Evolutionary conservation across 768 basidiomycete genomes (phyloP).

Genomic region (Plicaturopsis crispa): DNA sequence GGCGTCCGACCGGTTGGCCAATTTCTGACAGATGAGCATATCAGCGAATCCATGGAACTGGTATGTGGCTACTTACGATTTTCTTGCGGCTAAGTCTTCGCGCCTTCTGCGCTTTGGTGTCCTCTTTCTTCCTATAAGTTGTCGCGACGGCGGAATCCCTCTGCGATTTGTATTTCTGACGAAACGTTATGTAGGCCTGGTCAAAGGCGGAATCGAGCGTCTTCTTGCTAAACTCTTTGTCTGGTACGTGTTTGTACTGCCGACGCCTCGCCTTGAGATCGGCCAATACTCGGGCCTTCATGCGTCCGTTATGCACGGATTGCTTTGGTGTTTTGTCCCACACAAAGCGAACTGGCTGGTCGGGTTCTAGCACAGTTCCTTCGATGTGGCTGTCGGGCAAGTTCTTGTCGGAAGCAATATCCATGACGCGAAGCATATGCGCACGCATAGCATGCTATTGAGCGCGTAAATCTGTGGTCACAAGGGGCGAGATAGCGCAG

Average conservation of each 20-base stretch:
- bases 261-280: conserved; percentile 52
- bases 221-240: conserved; percentile 60
- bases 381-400: conserved; percentile 60
- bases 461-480: conserved; percentile 1
- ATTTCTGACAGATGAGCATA: conserved; percentile 58
- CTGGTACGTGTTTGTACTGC: conserved; percentile 55
- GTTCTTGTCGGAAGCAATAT: conserved; percentile 42
- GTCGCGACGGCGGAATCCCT: conserved; percentile 37
- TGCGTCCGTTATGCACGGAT: conserved; percentile 63
- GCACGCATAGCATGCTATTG: conserved; percentile 61
- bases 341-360: conserved; percentile 64
- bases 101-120: conserved; percentile 52
- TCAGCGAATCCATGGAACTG: too few relatives aligned
- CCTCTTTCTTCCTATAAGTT: conserved; percentile 45
- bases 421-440: conserved; percentile 58
- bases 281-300: conserved; percentile 56
- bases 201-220: conserved; percentile 57
- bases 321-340: conserved; percentile 77
- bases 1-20: conserved; percentile 53
- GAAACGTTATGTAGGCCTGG: conserved; percentile 59
- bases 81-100: conserved; percentile 57
- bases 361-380: conserved; percentile 32
- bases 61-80: conserved; percentile 47
- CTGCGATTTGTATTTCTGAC: conserved; percentile 61
- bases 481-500: not conserved